Base-by-base conservation (phyloP, 2,329 filamentous ascomycete species). In the Trichoderma breve region DNA sequence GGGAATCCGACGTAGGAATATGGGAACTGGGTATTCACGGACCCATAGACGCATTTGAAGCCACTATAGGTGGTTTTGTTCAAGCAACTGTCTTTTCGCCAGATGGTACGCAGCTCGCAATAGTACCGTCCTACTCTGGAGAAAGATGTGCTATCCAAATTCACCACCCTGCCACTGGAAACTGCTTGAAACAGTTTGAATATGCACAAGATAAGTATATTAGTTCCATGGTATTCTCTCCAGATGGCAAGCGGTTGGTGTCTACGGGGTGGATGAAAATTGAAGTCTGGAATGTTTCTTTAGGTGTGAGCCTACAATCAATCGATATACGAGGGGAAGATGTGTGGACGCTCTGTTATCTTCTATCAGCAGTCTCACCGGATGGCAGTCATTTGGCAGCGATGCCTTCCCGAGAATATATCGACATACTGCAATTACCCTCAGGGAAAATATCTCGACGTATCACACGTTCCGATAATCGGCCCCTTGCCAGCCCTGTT, bases 261-360 rank as follows among this genome's bases (percentile, higher is more conserved):
- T 18, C 12, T 3, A 4, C 14, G 0, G 39, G 15, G n/a, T 4
- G 1, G 7, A 1, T 1, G 1, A 12, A 0, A 1, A 26, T 66
- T 12, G 28, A 36, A 4, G 11, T 51, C 1, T 64, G 39, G 62
- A 7, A 18, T 30, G 28, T 30, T 11, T 21, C 39, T 32, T 32
- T 26, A 30, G 36, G 26, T 3, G 6, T 32, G 11, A 14, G 12
- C 26, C 18, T 64, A 32, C 18, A 21, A 6, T 9, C 0, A 4
- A 15, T 51, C 9, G 24, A 24, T 24, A 2, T 24, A 24, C 24
- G 24, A 24, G 24, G n/a, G n/a, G n/a, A n/a, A n/a, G n/a, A n/a
- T n/a, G n/a, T n/a, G n/a, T n/a, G n/a, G n/a, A n/a, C n/a, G n/a
- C n/a, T n/a, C n/a, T n/a, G n/a, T n/a, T n/a, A n/a, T n/a, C n/a